phyloP scores from a whole-genome alignment of 2,329 filamentous ascomycete species.

The Trichoderma arundinaceum region DNA sequence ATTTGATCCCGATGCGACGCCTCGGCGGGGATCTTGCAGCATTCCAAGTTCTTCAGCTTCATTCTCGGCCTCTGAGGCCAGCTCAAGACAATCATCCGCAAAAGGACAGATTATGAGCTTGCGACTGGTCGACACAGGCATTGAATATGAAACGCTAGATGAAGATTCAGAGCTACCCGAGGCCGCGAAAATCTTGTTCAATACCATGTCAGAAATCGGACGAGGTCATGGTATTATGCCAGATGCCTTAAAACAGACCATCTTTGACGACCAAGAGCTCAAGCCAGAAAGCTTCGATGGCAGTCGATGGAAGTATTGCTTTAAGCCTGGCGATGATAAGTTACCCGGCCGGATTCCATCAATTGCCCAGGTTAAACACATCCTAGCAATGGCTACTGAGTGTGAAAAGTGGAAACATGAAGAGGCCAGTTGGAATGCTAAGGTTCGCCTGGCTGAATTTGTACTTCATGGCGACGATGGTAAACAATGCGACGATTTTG shows the following conservation, averaged over 20 bases:
- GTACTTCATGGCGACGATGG: constrained; percentile 15
- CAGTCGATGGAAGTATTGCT: not conserved
- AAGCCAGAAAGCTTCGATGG: not conserved
- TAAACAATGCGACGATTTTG: constrained; percentile 8
- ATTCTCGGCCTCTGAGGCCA: not conserved
- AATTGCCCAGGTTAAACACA: not conserved
- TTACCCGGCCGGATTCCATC: constrained; percentile 11
- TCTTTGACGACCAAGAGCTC: not conserved
- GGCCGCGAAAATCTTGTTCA: not conserved
- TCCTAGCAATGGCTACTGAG: not conserved
- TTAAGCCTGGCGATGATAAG: not conserved
- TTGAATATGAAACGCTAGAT: not conserved
- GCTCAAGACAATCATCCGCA: not conserved
- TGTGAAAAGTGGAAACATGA: constrained; percentile 5
- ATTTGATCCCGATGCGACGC: constrained; percentile 1
- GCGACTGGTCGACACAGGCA: not conserved
- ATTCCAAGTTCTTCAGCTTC: not conserved
- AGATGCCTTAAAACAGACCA: not conserved
- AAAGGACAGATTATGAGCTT: constrained; percentile 10
- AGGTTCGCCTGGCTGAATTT: not conserved
- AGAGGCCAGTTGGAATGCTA: constrained; percentile 8
- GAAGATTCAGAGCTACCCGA: not conserved
- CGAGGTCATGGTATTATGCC: not conserved
- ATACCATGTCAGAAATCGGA: not conserved
- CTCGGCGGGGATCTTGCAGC: not conserved